phyloP scores from a whole-genome alignment of 805 yeast species.

The Yamadazyma ubonensis region DNA sequence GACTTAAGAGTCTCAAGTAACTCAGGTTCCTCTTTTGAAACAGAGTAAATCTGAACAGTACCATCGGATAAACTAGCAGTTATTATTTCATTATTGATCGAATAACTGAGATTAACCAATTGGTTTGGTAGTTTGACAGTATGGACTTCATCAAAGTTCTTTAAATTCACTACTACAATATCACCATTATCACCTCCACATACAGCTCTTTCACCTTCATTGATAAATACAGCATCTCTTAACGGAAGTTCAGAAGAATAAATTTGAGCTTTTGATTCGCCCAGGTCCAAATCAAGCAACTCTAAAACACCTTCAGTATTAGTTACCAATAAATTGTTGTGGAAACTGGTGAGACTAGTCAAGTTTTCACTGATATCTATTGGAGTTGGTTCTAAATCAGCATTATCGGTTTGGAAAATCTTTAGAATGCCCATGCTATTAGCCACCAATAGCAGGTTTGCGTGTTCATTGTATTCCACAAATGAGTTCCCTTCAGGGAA shows the following conservation, averaged over 20 bases:
- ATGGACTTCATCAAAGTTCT: slow-evolving; percentile 27
- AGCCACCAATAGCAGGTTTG: slow-evolving; percentile 45
- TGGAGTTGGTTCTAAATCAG: slow-evolving; percentile 61
- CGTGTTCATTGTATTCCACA: slow-evolving; percentile 22
- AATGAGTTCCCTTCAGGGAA: slow-evolving; percentile 43
- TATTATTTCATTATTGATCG: slow-evolving; percentile 53
- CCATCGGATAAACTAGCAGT: slow-evolving; percentile 63
- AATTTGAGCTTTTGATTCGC: slow-evolving; percentile 34
- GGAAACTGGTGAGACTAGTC: slow-evolving; percentile 35
- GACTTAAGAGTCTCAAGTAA: slow-evolving; percentile 44
- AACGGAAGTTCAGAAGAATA: slow-evolving; percentile 46
- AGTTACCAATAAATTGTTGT: slow-evolving; percentile 29
- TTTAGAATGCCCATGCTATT: slow-evolving; percentile 56
- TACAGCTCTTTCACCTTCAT: slow-evolving; percentile 56
- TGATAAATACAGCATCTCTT: slow-evolving; percentile 56
- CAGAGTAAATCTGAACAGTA: slow-evolving; percentile 52
- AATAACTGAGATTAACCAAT: slow-evolving; percentile 54
- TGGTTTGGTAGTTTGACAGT: slow-evolving; percentile 50
- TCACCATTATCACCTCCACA: slow-evolving; percentile 70
- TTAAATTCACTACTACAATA: slow-evolving; percentile 39
- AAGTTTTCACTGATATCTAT: slow-evolving; percentile 50
- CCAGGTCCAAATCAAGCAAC: slow-evolving; percentile 31
- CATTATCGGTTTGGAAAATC: slow-evolving; percentile 45
- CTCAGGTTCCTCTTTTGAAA: slow-evolving; percentile 55
- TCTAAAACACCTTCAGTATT: slow-evolving; percentile 46